Percentiles rank a stretch among this genome's conserved stretches.
Conservation (phyloP, 2,329 filamentous ascomycete genomes). For the Fusarium drepaniforme region DNA sequence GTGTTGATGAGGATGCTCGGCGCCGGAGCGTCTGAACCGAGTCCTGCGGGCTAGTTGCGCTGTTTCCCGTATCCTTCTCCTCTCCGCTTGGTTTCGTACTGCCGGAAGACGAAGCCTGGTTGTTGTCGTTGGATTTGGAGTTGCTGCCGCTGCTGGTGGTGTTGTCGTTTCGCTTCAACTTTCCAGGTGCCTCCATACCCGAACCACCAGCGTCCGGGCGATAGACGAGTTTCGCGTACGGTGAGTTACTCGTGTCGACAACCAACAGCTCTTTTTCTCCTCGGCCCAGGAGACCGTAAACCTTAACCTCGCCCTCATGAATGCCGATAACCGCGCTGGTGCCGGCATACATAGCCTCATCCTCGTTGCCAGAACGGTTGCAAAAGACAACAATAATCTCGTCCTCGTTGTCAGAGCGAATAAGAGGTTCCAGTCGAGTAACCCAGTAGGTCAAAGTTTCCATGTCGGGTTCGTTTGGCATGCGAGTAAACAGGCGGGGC, state of each 20-base stretch:
- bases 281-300: conserved; percentile 80
- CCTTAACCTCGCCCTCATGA: conserved; percentile 71
- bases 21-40: not conserved
- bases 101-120: not conserved
- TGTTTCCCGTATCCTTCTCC: not conserved
- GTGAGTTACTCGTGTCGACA: conserved; percentile 68
- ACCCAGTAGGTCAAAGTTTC: conserved; percentile 84
- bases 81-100: not conserved
- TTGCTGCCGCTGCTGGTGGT: too few relatives aligned
- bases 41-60: not conserved
- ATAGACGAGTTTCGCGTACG: conserved; percentile 59
- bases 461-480: conserved; percentile 73
- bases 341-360: conserved; percentile 76
- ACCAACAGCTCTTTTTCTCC: conserved; percentile 76
- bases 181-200: not conserved
- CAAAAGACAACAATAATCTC: conserved; percentile 78
- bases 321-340: conserved; percentile 80
- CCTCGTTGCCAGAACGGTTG: conserved; percentile 78
- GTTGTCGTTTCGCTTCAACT: not conserved
- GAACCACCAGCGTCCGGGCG: conserved; percentile 12
- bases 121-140: not conserved
- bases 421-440: conserved; percentile 75
- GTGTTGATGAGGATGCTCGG: not conserved
- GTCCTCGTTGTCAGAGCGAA: conserved; percentile 61
- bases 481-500: conserved; percentile 58